Evolutionary conservation across 768 basidiomycete genomes (phyloP).

Genomic region (Lepiota venenata): DNA sequence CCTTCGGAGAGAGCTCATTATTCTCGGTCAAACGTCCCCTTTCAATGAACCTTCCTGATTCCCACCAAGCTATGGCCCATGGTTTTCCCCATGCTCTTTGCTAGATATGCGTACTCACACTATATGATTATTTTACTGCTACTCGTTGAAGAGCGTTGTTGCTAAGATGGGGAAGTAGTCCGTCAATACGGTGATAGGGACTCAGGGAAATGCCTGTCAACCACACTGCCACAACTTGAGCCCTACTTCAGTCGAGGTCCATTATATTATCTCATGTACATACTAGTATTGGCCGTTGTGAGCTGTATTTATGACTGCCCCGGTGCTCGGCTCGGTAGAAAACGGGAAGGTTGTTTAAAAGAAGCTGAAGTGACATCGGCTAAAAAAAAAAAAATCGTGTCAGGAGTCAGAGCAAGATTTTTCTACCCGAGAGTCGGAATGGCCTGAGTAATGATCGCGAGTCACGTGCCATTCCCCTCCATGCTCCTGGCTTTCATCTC

Average conservation of each 20-base stretch:
- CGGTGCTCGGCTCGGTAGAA: constrained; percentile 10
- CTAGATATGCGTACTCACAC: constrained; percentile 89
- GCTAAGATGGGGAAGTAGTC: constrained; percentile 7
- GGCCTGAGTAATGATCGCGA: constrained; percentile 13
- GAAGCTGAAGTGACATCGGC: constrained; percentile 12
- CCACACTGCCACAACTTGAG: too few species aligned
- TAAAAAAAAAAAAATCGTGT: constrained; percentile 2
- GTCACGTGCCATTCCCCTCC: neutral
- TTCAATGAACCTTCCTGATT: constrained; percentile 50
- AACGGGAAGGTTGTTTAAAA: constrained; percentile 9
- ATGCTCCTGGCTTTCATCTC: constrained; percentile 1
- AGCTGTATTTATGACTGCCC: constrained; percentile 14
- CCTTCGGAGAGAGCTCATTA: constrained; percentile 88
- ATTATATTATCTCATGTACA: too few species aligned
- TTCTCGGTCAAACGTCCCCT: constrained; percentile 69
- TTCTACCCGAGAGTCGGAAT: constrained; percentile 8
- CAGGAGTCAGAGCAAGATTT: neutral
- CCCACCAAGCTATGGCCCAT: constrained; percentile 45
- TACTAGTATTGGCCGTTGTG: neutral
- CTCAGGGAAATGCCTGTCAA: too few species aligned
- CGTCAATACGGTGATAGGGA: constrained; percentile 11
- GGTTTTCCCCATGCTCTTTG: constrained; percentile 72
- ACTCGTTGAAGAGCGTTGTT: too few species aligned
- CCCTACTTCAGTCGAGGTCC: too few species aligned
- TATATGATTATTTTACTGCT: too few species aligned